Percentiles rank a stretch among this genome's conserved stretches.
Evolutionary conservation across 768 basidiomycete genomes (phyloP).

Genomic region (Serendipita sp.): DNA sequence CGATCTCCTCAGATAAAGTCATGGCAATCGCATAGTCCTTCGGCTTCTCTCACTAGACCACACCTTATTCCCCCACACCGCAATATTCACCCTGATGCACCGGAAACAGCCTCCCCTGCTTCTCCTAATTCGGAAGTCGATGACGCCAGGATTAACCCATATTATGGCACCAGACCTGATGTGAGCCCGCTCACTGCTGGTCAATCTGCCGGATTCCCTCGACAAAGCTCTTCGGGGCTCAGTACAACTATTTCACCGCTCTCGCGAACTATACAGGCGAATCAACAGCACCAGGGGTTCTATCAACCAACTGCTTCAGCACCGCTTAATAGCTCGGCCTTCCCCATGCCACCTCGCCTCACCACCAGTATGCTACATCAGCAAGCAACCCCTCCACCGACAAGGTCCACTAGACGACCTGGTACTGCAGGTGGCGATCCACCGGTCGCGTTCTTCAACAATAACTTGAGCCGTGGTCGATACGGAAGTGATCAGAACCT

Average conservation of each 20-base stretch:
- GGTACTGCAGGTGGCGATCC: slow-evolving; percentile 5
- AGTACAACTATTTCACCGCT: not conserved
- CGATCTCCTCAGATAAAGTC: not conserved
- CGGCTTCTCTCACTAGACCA: not conserved
- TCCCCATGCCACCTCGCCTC: not conserved
- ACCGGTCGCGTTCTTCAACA: not conserved
- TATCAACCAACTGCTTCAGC: not conserved
- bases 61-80: not conserved
- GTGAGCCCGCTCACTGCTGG: not conserved
- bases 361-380: not conserved
- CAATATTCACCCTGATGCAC: not conserved
- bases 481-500: slow-evolving; percentile 4
- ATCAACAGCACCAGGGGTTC: not conserved
- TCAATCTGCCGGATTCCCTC: not conserved
- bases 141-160: not conserved
- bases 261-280: not conserved
- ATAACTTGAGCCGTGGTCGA: not conserved
- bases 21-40: not conserved
- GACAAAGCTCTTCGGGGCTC: not conserved
- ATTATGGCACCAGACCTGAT: not conserved
- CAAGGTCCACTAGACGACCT: not conserved
- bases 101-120: not conserved
- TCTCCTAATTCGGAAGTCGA: not conserved
- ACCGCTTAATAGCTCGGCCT: not conserved
- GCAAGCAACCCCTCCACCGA: not conserved